Evolutionary conservation across 1,284 basidiomycete species (phyloP), one percentile per base, ranked within the genome.

Genomic region (Puccinia triticina): DNA sequence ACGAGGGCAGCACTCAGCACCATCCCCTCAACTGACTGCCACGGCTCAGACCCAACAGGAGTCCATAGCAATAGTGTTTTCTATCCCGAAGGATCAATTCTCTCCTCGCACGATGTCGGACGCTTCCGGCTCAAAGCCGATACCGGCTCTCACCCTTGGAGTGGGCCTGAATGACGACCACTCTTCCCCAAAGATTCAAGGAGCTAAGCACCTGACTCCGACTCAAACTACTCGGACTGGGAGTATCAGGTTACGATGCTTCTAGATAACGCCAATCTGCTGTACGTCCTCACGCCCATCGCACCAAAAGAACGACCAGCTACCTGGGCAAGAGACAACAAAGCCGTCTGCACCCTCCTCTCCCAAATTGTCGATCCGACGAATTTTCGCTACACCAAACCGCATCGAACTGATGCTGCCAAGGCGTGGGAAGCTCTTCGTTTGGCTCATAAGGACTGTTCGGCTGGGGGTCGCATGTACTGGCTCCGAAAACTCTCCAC

Each of bases 221-320:
- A 77, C 5, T 57, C 74, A 1, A 77, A 77, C 74, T 77, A 34
- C 55, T 32, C 59, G 21, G 50, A 77, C 34, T 77, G 74, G 74
- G 29, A 26, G 32, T 21, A 34, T 3, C 8, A 61, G 8, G 18
- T 43, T 4, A 4, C 12, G 40, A 43, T 43, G 40, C 4, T 43
- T 4, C 40, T 43, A 4, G 12, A 43, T 0, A 21, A 34, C 3
- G n/a, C 12, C 21, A 46, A 46, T n/a, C 32, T 77, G 21, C 0
- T 8, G 29, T 50, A 66, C 34, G 32, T 61, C 7, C 5, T 67
- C 0, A 50, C 18, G n/a, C 3, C 29, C 3, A 34, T 29, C 10
- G 2, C 11, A 21, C 34, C 48, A 3, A 50, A 77, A 34, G 2
- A 8, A 2, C 34, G 29, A 29, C 40, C 76, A 12, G 2, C 32